A percentile compares a stretch with the other conserved stretches of the same genome.
Conservation (phyloP, 1,284 basidiomycete genomes). For the Cryptococcus sp. region DNA sequence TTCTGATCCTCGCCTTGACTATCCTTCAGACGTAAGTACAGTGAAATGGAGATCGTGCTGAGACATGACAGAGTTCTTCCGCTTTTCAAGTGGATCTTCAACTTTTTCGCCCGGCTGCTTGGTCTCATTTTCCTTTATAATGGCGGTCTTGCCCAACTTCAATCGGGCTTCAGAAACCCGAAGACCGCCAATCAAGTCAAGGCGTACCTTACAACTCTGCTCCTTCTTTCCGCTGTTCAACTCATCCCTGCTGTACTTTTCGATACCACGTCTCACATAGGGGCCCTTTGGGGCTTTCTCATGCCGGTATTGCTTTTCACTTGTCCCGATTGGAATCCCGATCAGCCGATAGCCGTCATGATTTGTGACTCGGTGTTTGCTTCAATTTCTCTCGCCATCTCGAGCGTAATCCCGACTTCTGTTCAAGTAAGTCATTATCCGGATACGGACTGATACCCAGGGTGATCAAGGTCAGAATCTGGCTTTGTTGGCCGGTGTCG, state of each 20-base stretch:
- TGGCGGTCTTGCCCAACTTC: slow-evolving; percentile 17
- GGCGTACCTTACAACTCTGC: slow-evolving; percentile 17
- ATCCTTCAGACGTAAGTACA: slow-evolving; percentile 29
- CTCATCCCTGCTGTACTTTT: slow-evolving; percentile 28
- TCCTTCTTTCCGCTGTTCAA: slow-evolving; percentile 24
- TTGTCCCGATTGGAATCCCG: slow-evolving; percentile 17
- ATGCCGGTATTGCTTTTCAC: slow-evolving; percentile 28
- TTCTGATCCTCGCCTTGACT: slow-evolving; percentile 19
- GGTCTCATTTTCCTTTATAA: slow-evolving; percentile 27
- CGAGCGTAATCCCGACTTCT: slow-evolving; percentile 14
- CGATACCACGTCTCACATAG: slow-evolving; percentile 31
- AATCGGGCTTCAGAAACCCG: slow-evolving; percentile 18
- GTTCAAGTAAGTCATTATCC: slow-evolving; percentile 9
- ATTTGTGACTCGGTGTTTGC: slow-evolving; percentile 26
- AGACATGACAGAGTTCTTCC: slow-evolving; percentile 20
- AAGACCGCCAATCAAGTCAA: slow-evolving; percentile 18
- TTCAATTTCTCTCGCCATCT: slow-evolving; percentile 11
- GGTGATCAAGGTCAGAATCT: slow-evolving; percentile 2
- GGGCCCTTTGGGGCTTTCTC: slow-evolving; percentile 33
- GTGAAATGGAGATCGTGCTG: background rate
- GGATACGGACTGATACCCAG: background rate
- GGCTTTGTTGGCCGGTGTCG: slow-evolving; percentile 9
- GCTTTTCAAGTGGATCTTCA: slow-evolving; percentile 27
- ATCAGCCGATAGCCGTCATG: slow-evolving; percentile 24
- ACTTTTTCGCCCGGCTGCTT: slow-evolving; percentile 18